Evolutionary conservation across 2,329 filamentous ascomycete species (phyloP).

Genomic region (Penicillium concentricum): DNA sequence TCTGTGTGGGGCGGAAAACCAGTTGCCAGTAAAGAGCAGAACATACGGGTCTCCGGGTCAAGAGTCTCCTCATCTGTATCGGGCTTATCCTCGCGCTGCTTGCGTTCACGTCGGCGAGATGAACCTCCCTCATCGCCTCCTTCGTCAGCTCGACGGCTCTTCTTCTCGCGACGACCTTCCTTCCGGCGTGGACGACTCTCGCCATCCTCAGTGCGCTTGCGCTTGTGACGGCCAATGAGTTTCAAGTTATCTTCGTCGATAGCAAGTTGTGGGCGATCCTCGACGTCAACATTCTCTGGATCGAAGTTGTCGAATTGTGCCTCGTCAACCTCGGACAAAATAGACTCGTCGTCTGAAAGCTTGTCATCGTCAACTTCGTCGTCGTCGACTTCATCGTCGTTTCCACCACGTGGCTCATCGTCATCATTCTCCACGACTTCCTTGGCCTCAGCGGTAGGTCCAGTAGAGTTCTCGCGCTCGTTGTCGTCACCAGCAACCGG

Average conservation of each 20-base stretch:
- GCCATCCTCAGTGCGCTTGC: conserved; percentile 62
- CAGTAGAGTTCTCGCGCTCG: conserved; percentile 8
- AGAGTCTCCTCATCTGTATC: conserved; percentile 70
- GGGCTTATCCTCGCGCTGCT: conserved; percentile 55
- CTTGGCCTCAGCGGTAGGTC: conserved; percentile 20
- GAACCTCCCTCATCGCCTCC: conserved; percentile 50
- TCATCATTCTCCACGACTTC: conserved; percentile 20
- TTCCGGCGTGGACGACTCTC: conserved; percentile 70
- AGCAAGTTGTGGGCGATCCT: conserved; percentile 57
- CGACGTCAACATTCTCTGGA: conserved; percentile 59
- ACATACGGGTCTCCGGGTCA: conserved; percentile 76
- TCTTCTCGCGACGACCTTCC: conserved; percentile 56
- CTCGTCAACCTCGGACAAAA: conserved; percentile 64
- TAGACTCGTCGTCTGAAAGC: conserved; percentile 60
- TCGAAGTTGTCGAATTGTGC: conserved; percentile 66
- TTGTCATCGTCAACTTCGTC: conserved; percentile 39
- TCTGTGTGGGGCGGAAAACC: no score
- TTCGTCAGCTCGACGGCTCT: conserved; percentile 70
- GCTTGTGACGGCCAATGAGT: conserved; percentile 62
- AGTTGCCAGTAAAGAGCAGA: not conserved
- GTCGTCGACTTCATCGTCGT: conserved; percentile 27
- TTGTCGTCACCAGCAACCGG: conserved; percentile 26
- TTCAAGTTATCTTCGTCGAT: conserved; percentile 63
- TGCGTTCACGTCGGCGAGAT: conserved; percentile 50
- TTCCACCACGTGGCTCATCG: conserved; percentile 13